Percentiles rank a stretch among this genome's conserved stretches.
phyloP scores from a whole-genome alignment of 2,329 filamentous ascomycete genomes.

The Chalaropsis ovoidea region DNA sequence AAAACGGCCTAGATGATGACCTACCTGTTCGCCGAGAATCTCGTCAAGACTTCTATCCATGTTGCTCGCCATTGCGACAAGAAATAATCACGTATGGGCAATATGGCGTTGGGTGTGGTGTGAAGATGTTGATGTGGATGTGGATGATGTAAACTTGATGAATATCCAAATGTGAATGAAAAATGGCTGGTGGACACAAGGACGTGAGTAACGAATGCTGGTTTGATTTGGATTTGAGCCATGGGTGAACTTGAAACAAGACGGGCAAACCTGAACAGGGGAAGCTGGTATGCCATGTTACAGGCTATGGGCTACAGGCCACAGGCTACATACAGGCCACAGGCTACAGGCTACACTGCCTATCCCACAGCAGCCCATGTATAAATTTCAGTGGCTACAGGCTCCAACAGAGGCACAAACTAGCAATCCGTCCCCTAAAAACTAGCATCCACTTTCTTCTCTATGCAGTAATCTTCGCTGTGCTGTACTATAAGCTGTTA shows the following conservation, averaged over 20 bases:
- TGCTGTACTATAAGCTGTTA: background rate
- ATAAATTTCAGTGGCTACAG: background rate
- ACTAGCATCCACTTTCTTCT: background rate
- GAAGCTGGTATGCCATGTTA: background rate
- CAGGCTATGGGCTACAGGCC: conserved; percentile 1
- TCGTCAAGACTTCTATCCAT: conserved; percentile 49
- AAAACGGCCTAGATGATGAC: conserved; percentile 15
- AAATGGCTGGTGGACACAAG: background rate
- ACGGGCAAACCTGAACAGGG: background rate
- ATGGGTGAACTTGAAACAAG: conserved; percentile 17
- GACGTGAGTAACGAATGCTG: background rate
- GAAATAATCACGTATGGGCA: background rate
- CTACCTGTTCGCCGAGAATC: conserved; percentile 44
- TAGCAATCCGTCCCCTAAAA: background rate
- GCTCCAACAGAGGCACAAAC: background rate
- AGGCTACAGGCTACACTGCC: background rate
- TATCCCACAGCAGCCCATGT: background rate
- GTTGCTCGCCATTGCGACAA: conserved; percentile 34
- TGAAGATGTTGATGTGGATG: background rate
- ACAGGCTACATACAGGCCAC: background rate
- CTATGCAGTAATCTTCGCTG: background rate
- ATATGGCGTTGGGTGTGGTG: background rate
- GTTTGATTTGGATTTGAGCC: conserved; percentile 14
- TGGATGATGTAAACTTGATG: conserved; percentile 1
- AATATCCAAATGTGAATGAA: conserved; percentile 18